Conservation (phyloP, 192 early-diverging fungal species). For the Linnemannia exigua region DNA sequence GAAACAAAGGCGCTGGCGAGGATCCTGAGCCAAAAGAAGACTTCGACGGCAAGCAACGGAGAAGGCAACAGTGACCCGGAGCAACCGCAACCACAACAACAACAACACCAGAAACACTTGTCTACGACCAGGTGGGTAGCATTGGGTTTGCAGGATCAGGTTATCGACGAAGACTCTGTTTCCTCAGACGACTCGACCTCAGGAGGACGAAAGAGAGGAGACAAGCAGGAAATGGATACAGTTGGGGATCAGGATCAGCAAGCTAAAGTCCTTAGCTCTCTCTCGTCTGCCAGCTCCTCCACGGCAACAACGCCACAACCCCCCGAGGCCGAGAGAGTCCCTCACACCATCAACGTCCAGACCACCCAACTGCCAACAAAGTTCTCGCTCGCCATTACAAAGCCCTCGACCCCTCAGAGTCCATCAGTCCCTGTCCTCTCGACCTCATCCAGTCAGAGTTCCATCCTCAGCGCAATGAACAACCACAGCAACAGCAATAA, state of each 20-base stretch:
- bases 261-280: neutral
- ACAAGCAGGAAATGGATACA: slow-evolving; percentile 32
- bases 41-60: neutral
- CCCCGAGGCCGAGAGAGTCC: slow-evolving; percentile 32
- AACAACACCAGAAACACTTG: slow-evolving; percentile 12
- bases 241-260: neutral
- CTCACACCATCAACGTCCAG: slow-evolving; percentile 46
- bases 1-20: slow-evolving; percentile 53
- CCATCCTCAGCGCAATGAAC: slow-evolving; percentile 28
- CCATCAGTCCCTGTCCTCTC: slow-evolving; percentile 30
- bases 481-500: slow-evolving; percentile 11
- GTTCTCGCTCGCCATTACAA: slow-evolving; percentile 45
- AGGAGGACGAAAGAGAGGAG: slow-evolving; percentile 2
- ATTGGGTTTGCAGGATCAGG: slow-evolving; percentile 34
- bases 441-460: slow-evolving; percentile 38
- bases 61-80: slow-evolving; percentile 34
- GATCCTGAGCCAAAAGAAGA: slow-evolving; percentile 45
- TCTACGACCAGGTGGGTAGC: slow-evolving; percentile 19
- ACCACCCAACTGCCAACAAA: slow-evolving; percentile 41
- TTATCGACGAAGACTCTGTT: slow-evolving; percentile 43
- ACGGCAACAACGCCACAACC: neutral
- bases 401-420: slow-evolving; percentile 19
- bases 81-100: slow-evolving; percentile 9
- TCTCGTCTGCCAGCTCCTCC: neutral
- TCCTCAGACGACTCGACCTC: slow-evolving; percentile 44